Conservation (phyloP, 352 stramenopile genomes). For the Phytophthora agathidicida region DNA sequence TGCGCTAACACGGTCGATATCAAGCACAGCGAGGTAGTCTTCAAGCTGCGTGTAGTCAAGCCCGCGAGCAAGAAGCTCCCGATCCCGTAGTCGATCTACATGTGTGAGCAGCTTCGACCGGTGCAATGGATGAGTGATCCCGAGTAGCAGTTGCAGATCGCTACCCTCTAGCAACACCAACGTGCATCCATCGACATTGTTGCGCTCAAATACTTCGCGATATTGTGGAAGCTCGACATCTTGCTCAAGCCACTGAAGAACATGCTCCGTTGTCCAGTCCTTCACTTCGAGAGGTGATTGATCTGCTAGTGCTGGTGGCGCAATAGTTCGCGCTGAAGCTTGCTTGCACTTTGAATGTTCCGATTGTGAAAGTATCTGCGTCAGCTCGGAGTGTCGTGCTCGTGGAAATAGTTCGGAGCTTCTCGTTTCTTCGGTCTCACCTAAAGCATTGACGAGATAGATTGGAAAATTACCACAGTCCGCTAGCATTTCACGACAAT, state of each 20-base stretch:
- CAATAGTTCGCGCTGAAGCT: background rate
- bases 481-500: conserved; percentile 73
- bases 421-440: conserved; percentile 55
- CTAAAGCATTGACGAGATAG: conserved; percentile 61
- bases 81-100: conserved; percentile 68
- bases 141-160: conserved; percentile 70
- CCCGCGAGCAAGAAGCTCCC: conserved; percentile 60
- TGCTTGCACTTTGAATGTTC: background rate
- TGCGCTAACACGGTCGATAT: conserved; percentile 67
- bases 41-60: conserved; percentile 74
- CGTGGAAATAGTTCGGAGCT: conserved; percentile 68
- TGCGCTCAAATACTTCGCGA: conserved; percentile 48
- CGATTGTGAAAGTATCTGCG: conserved; percentile 7
- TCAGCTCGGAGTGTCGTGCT: conserved; percentile 40
- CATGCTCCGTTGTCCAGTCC: conserved; percentile 63
- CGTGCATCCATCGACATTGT: conserved; percentile 70
- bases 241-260: conserved; percentile 53
- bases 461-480: conserved; percentile 78
- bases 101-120: conserved; percentile 56
- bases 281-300: conserved; percentile 39
- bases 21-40: conserved; percentile 77
- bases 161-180: conserved; percentile 57
- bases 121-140: conserved; percentile 65
- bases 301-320: background rate
- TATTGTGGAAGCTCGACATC: conserved; percentile 66